Base-by-base conservation (phyloP, 371 early-diverging fungal genomes). In the Catenaria anguillulae region DNA sequence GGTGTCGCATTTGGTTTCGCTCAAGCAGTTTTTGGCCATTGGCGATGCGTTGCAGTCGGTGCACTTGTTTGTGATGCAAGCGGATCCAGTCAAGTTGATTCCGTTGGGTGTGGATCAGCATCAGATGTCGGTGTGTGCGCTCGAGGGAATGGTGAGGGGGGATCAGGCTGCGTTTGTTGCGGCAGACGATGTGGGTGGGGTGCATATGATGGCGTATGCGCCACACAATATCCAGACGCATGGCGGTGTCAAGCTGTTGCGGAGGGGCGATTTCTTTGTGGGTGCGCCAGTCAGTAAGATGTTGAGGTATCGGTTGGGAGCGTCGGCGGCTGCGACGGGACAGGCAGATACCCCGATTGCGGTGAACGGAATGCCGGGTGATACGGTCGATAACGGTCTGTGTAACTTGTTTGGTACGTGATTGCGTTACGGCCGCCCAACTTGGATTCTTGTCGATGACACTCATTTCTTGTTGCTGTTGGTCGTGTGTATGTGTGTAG, bases 21-120 rank as follows among this genome's bases (percentile, higher is more conserved):
- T 97, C 66, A 96, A 93, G 71, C 92, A 89, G 65, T 87, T 90
- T 55, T 80, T 98, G 64, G 69, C 96, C 17, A 70, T 95, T n/a
- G 92, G 92, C 31, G 99, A 99, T 70, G 80, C 89, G 5, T 81
- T 81, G 71, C 92, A 93, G 67, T 86, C 92, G 15, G 79, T 93
- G 3, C 90, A 89, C 87, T 93, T 98, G 63, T 70, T 89, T 3
- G 98, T 88, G 2, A 95, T 93, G 69, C 98, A 99, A 83, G 90
- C 93, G 60, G 93, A 95, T 36, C 97, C 97, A 8, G 82, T 92
- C 0, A 89, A 92, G 62, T 74, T 98, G 34, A 80, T 81, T 4
- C 70, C 93, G 45, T 68, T 99, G 24, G 94, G 94, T 36, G 91
- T 89, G 69, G 98, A 98, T 65, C 86, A 84, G 63, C 78, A 83